These are phyloP conservation scores for Carpinus viminea DNA, from an alignment of 306 rosid species.

Conservation along the genomic window DNA sequence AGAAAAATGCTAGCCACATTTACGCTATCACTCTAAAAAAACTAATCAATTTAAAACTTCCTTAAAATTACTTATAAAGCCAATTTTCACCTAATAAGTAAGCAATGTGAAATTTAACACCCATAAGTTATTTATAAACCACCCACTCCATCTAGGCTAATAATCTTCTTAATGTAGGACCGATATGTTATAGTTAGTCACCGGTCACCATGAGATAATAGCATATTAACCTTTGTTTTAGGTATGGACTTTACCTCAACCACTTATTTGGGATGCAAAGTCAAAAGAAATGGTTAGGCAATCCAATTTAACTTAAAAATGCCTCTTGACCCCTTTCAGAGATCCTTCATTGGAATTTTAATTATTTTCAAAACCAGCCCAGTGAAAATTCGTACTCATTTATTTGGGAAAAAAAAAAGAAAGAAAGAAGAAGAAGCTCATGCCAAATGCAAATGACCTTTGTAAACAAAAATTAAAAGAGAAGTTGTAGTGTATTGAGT, in stretches of 20 bases:
- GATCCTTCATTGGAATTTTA: background rate
- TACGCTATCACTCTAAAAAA: no score
- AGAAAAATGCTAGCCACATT: no score
- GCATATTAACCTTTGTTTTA: background rate
- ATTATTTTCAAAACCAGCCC: background rate
- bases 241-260: background rate
- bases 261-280: background rate
- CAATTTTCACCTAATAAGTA: no score
- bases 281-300: background rate
- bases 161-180: no score
- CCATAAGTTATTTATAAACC: no score
- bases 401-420: background rate
- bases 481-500: constrained; percentile 11
- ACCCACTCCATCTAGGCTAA: no score
- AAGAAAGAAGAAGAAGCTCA: background rate
- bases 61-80: no score
- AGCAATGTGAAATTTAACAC: no score
- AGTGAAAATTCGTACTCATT: background rate
- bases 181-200: background rate
- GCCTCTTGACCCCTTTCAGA: constrained; percentile 3
- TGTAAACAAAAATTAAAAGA: background rate
- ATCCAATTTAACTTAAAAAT: background rate
- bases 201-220: background rate
- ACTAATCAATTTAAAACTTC: no score
- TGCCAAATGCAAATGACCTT: background rate